Percentiles rank a stretch among this genome's conserved stretches.
phyloP scores from a whole-genome alignment of 352 stramenopile genomes.

The Globisporangium alternatum region DNA sequence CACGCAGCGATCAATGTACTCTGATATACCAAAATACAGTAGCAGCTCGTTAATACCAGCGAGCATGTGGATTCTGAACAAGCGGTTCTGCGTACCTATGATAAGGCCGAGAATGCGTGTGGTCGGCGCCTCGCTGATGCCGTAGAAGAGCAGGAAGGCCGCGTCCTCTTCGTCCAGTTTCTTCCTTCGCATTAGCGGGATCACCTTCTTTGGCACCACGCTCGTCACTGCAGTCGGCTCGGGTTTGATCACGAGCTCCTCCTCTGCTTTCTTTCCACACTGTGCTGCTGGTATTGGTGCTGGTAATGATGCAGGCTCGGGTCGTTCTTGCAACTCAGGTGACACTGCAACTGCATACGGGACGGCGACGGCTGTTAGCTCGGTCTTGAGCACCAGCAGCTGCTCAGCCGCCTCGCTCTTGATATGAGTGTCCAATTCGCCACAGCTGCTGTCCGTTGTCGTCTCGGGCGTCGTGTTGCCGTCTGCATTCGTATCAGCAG shows the following conservation, averaged over 20 bases:
- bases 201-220: conserved; percentile 7
- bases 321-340: background rate
- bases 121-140: conserved; percentile 43
- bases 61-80: background rate
- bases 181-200: conserved; percentile 18
- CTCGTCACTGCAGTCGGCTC: background rate
- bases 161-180: conserved; percentile 62
- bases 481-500: background rate
- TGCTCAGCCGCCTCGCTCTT: conserved; percentile 5
- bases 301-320: background rate
- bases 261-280: background rate
- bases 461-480: conserved; percentile 17
- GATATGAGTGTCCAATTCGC: conserved; percentile 8
- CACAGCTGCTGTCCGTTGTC: conserved; percentile 9
- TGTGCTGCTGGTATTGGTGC: background rate
- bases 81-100: conserved; percentile 33
- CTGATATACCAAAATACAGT: conserved; percentile 19
- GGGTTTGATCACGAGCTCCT: background rate
- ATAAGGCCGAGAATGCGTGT: conserved; percentile 49
- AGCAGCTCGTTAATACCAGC: background rate
- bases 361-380: background rate
- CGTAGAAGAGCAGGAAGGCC: conserved; percentile 68
- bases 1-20: conserved; percentile 48
- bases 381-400: background rate
- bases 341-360: background rate